A percentile compares a stretch with the other conserved stretches of the same genome.
Conservation (phyloP, 202 grass and related monocot species). For the Bolboschoenoplectus hybrid region DNA sequence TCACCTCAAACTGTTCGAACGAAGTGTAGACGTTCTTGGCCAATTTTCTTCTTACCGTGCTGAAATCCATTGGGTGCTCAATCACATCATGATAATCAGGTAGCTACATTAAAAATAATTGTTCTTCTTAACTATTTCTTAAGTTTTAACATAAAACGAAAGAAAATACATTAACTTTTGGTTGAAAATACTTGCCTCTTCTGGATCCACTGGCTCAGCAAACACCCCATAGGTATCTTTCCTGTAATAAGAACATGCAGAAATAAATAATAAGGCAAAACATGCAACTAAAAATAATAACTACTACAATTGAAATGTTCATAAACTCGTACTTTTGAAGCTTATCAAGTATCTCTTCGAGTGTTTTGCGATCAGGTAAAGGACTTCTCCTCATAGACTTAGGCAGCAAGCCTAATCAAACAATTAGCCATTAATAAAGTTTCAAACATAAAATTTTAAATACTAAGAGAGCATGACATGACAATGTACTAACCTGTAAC, state of each 20-base stretch:
- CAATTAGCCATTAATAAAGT: constrained; percentile 35
- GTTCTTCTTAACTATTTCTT: not conserved
- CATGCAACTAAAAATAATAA: constrained; percentile 34
- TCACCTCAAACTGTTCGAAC: constrained; percentile 95
- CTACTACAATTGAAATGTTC: not conserved
- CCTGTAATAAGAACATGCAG: constrained; percentile 48
- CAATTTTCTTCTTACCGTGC: constrained; percentile 88
- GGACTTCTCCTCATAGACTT: constrained; percentile 57
- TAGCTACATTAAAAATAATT: constrained; percentile 56
- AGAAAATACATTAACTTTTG: constrained; percentile 15
- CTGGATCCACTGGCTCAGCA: constrained; percentile 82
- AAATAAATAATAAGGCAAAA: constrained; percentile 20
- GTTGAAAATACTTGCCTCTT: constrained; percentile 59
- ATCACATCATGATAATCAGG: constrained; percentile 97
- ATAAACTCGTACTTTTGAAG: constrained; percentile 78
- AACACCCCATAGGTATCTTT: constrained; percentile 96
- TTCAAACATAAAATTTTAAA: constrained; percentile 31
- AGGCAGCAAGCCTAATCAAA: constrained; percentile 39
- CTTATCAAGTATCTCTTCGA: constrained; percentile 89
- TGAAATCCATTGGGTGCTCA: constrained; percentile 96
- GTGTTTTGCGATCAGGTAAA: constrained; percentile 66
- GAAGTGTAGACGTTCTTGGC: constrained; percentile 72
- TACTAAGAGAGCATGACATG: constrained; percentile 22
- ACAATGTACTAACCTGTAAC: constrained; percentile 51
- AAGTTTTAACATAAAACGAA: not conserved